Percentiles rank a stretch among this genome's conserved stretches.
phyloP scores from a whole-genome alignment of 208 protist species.

The Trichomonas tenax region DNA sequence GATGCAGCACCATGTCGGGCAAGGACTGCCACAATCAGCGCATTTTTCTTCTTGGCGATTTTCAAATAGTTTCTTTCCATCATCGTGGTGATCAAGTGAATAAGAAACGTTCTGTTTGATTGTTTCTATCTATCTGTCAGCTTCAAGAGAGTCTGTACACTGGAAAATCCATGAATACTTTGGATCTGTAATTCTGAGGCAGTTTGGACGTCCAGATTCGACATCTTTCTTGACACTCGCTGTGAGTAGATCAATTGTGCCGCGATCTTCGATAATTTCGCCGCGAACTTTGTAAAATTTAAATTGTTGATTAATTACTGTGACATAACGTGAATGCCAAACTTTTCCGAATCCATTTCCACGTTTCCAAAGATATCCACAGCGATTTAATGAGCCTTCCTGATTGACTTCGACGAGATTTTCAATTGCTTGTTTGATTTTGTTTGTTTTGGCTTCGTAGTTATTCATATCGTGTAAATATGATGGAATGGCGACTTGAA shows the following conservation, averaged over 20 bases:
- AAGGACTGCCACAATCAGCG: background rate
- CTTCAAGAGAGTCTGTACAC: background rate
- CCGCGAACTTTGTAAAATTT: background rate
- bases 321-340: background rate
- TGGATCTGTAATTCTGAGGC: background rate
- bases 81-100: background rate
- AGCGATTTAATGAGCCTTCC: background rate
- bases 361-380: background rate
- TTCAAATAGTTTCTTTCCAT: background rate
- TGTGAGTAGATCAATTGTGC: background rate
- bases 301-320: background rate
- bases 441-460: background rate
- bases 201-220: background rate
- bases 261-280: background rate
- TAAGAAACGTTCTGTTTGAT: background rate
- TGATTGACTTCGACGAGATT: background rate
- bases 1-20: conserved; percentile 37
- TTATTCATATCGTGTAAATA: background rate
- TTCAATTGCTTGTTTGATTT: background rate
- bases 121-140: background rate
- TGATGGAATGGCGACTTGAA: background rate
- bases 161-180: background rate
- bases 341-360: background rate
- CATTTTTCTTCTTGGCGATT: background rate
- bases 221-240: background rate